These are phyloP conservation scores for Mucor racemosus DNA, from an alignment of 371 early-diverging fungal genomes.

Conservation along the genomic window DNA sequence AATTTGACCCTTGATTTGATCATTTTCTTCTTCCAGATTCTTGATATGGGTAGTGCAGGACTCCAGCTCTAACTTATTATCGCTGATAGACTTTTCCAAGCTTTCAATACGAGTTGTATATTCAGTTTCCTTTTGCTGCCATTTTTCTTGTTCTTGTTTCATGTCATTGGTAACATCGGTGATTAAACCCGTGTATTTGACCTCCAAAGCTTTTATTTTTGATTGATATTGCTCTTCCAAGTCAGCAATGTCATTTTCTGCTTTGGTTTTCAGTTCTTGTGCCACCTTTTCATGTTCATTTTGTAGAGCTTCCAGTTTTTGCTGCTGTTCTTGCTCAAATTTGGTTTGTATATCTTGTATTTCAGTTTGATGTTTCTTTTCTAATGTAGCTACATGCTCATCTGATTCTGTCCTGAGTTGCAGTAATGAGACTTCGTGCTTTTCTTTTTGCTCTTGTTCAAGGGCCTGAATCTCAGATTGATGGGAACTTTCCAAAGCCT, in stretches of 20 bases:
- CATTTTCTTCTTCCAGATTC: conserved; percentile 9
- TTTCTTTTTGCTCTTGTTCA: neutral
- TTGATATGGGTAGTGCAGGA: neutral
- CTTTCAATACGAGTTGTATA: neutral
- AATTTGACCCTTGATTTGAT: neutral
- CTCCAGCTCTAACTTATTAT: neutral
- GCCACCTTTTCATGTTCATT: neutral
- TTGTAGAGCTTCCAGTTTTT: neutral
- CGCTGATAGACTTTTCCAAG: neutral
- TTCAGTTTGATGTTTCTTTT: neutral
- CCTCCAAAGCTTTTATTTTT: neutral
- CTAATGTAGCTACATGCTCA: neutral
- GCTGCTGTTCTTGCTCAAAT: neutral
- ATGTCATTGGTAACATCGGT: neutral
- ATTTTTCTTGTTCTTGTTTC: neutral
- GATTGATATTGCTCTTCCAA: neutral
- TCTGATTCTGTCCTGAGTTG: neutral
- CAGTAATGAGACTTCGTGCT: neutral
- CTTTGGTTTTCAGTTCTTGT: neutral
- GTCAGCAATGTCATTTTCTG: neutral
- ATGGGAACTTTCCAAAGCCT: neutral
- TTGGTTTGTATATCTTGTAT: neutral
- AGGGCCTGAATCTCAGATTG: neutral
- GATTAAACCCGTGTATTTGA: neutral
- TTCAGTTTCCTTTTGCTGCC: neutral